These are phyloP conservation scores for Mortierella sp. DNA, from an alignment of 371 early-diverging fungal species.

Conservation along the genomic window DNA sequence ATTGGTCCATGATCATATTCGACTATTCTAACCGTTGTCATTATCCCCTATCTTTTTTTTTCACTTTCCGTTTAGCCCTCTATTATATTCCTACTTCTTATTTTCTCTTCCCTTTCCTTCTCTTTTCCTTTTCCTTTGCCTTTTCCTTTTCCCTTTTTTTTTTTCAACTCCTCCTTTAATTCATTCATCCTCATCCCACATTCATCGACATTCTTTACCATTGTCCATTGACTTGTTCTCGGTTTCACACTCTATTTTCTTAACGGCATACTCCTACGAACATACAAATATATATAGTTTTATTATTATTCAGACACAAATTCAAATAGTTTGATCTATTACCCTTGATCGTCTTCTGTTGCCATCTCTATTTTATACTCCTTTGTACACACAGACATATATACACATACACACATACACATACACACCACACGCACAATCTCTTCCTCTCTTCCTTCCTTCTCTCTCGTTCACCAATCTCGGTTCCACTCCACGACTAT, in stretches of 20 bases:
- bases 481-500: too few species aligned
- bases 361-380: not conserved
- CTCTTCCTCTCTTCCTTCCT: too few species aligned
- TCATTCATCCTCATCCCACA: not conserved
- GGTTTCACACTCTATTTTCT: too few species aligned
- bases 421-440: too few species aligned
- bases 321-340: too few species aligned
- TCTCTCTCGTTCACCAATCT: too few species aligned
- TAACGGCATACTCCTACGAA: not conserved
- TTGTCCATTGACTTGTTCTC: not conserved
- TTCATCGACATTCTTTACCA: too few species aligned
- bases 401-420: not conserved
- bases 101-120: not conserved
- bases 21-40: too few species aligned
- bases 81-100: not conserved
- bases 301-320: not conserved
- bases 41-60: too few species aligned
- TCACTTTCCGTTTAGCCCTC: too few species aligned
- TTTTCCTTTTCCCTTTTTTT: constrained; percentile 3
- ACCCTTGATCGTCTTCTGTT: not conserved
- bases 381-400: not conserved
- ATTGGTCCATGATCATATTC: too few species aligned
- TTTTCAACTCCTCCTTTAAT: not conserved
- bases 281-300: not conserved
- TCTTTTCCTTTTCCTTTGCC: constrained; percentile 1